Base-by-base conservation (phyloP, 2,329 filamentous ascomycete species). In the Nemania sp. region DNA sequence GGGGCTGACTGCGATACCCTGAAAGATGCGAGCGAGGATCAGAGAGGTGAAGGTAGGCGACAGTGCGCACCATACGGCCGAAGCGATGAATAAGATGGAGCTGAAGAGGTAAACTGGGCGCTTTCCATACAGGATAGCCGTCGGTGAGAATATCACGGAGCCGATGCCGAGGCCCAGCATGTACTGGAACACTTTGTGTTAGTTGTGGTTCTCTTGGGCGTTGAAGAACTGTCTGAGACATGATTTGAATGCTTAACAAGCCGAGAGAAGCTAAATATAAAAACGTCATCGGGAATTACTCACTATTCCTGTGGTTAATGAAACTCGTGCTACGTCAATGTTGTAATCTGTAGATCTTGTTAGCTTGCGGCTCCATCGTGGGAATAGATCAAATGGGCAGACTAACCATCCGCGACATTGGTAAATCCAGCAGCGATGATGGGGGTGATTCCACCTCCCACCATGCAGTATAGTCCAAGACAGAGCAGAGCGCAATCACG, bases 151-250 rank as follows among this genome's bases (percentile, higher is more conserved):
- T 47, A 97, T 68, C 6, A 97, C 86, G 15, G 86, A 91, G 2
- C 93, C 93, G 1, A 97, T 64, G 1, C 92, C 93, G 33, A 97
- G 75, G 0, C 94, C 94, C 82, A 96, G 80, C 92, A 97, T 97
- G 74, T 91, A 97, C 52, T 55, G 8, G 6, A 50, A 33, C 14
- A 33, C 14, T 9, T 6, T 1, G 6, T 5, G 19, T 55, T 20
- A 55, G 52, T 8, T 23, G 31, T 33, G n/a, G 23, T 5, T 8
- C 14, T 9, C 37, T 26, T 19, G 9, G 14, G n/a, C n/a, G 12
- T 12, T n/a, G 5, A 11, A 15, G 9, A 11, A 5, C 31, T 8
- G n/a, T n/a, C n/a, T n/a, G n/a, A n/a, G n/a, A n/a, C n/a, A n/a
- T n/a, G n/a, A n/a, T n/a, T n/a, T n/a, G n/a, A n/a, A n/a, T n/a